These are phyloP conservation scores for Colletotrichum eleusines DNA, from an alignment of 2,329 filamentous ascomycete species.

Conservation along the genomic window DNA sequence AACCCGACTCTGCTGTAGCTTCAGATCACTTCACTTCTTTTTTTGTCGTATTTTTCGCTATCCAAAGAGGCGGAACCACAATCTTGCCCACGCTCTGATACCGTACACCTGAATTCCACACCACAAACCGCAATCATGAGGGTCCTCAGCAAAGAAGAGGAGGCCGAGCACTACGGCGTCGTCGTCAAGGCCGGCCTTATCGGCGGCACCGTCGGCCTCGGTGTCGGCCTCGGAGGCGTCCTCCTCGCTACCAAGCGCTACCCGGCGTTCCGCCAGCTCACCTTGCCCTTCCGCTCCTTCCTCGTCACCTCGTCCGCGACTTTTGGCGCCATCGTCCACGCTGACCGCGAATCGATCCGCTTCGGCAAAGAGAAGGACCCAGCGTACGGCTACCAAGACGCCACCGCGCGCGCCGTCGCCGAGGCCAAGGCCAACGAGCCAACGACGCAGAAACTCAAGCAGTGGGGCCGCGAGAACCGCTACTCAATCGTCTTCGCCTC, in stretches of 20 bases:
- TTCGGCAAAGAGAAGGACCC: constrained; percentile 81
- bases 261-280: constrained; percentile 82
- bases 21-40: background rate
- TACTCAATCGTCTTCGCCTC: constrained; percentile 87
- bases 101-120: background rate
- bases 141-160: constrained; percentile 94
- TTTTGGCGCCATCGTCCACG: constrained; percentile 88
- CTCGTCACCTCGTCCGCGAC: constrained; percentile 85
- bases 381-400: constrained; percentile 74
- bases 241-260: constrained; percentile 77
- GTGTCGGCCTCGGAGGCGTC: constrained; percentile 75
- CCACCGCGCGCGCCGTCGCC: constrained; percentile 67
- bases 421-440: constrained; percentile 69
- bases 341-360: constrained; percentile 74
- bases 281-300: constrained; percentile 91
- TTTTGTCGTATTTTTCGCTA: background rate
- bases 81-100: background rate
- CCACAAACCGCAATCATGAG: constrained; percentile 75
- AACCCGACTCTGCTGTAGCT: constrained; percentile 15
- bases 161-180: constrained; percentile 83
- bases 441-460: constrained; percentile 70
- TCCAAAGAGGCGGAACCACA: constrained; percentile 18
- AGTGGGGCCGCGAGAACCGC: constrained; percentile 83
- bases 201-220: constrained; percentile 78
- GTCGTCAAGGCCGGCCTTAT: constrained; percentile 84